Base-by-base conservation (phyloP, 1,284 basidiomycete species). In the Fomitopsis schrenkii region DNA sequence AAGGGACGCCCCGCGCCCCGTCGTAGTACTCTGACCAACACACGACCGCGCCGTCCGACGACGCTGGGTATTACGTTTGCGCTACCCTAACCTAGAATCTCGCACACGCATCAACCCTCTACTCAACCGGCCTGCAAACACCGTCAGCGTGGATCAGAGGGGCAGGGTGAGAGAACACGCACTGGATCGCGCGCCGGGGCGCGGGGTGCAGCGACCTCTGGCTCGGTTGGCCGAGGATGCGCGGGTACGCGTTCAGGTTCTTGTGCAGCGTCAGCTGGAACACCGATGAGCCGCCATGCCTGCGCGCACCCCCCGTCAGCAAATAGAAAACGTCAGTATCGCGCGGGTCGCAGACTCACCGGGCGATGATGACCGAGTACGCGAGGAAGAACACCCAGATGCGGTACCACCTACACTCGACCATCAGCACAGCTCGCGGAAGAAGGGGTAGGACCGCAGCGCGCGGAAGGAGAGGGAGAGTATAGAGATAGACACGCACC, bases 241-340 rank as follows among this genome's bases (percentile, higher is more conserved):
- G 90, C 74, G 94, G 94, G 80, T 89, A 96, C 3, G 91, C 95
- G 74, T 98, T 98, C 67, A 98, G 77, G 83, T 98, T 98, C 81
- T 99, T 98, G 83, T 98, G 95, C 66, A 96, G 78, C 2, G 95
- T 97, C 71, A 99, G 88, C 79, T 98, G 95, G 90, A 96, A 97
- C 50, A 97, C 90, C 0, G 93, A 93, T 9, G 90, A 86, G 28
- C 88, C 82, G 40, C 95, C 95, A 80, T 97, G 92, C 52, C 94
- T 88, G 62, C 71, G 65, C 59, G 38, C 46, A 68, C 68, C 62
- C 54, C 61, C 56, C 22, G 50, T 41, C 12, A 48, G 50, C 28
- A 59, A 60, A 15, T 22, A 22, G 22, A 22, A 22, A 22, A 22
- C 22, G 22, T 2, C 36, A 54, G 62, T 33, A 58, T 14, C 19